Conservation (phyloP, 805 yeast genomes). For the Hemisphaericaspora nanyangensis region DNA sequence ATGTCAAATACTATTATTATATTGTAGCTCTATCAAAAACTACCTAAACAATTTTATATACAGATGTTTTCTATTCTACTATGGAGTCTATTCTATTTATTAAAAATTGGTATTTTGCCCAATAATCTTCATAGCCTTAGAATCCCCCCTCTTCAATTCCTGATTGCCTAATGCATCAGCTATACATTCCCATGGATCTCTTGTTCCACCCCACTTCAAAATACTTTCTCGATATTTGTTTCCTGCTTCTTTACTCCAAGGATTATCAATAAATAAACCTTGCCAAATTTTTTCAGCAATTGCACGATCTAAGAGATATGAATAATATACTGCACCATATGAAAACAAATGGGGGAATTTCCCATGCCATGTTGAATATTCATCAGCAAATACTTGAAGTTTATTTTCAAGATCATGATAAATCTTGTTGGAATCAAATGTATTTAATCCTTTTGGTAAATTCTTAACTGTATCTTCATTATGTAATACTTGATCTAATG, state of each 20-base stretch:
- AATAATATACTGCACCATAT: conserved; percentile 91
- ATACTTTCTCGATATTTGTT: conserved; percentile 66
- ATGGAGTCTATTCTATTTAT: too few species aligned
- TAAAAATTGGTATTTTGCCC: conserved; percentile 2
- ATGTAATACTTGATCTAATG: conserved; percentile 81
- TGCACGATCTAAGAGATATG: conserved; percentile 87
- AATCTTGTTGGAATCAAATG: conserved; percentile 53
- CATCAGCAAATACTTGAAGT: conserved; percentile 61
- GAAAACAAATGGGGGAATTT: conserved; percentile 90
- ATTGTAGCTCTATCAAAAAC: too few species aligned
- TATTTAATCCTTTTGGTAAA: conserved; percentile 8
- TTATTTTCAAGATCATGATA: conserved; percentile 65
- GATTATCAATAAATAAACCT: conserved; percentile 64
- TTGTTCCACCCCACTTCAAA: conserved; percentile 90
- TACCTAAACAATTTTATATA: too few species aligned
- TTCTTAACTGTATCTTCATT: neutral
- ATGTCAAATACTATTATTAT: too few species aligned
- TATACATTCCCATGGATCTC: conserved; percentile 83
- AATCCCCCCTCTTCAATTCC: conserved; percentile 61
- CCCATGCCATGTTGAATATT: conserved; percentile 83
- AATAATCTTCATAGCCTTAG: conserved; percentile 55
- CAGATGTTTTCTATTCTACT: too few species aligned
- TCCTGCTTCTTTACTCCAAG: conserved; percentile 72
- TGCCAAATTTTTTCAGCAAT: conserved; percentile 85
- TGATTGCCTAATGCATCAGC: conserved; percentile 73